Base-by-base conservation (phyloP, 1,284 basidiomycete genomes). In the Ustilago bromivora region DNA sequence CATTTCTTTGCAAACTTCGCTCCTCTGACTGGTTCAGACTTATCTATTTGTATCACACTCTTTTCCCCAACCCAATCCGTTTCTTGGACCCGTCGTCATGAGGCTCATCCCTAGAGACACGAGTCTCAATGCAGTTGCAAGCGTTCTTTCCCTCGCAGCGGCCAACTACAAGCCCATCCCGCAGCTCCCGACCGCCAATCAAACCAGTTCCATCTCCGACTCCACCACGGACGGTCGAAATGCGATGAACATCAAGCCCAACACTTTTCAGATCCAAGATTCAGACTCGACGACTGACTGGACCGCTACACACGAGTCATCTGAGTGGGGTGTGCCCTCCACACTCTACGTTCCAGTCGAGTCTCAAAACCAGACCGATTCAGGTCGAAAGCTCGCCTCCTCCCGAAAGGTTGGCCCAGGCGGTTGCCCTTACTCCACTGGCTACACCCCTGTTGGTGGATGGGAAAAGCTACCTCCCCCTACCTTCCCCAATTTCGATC, bases 121-220 rank as follows among this genome's bases (percentile, higher is more conserved):
- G 34, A 62, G 65, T 64, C 41, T 82, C 32, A 74, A 61, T 49
- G 55, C 77, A 8, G 55, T 85, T 36, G 84, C 83, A 34, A 73
- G 65, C 35, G 69, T 76, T 32, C 80, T 85, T 2, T 84, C 82
- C 34, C 72, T 85, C 28, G 80, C 76, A n/a, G 61, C 78, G 10
- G 84, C 84, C 54, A 84, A 85, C 70, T 85, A 85, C 78, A 85
- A 85, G 74, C 84, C 84, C 17, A 77, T 82, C 23, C 84, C 84
- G 5, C 79, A 81, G 61, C 59, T 82, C 2, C 71, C 79, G 1
- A 62, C 57, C 4, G 57, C 71, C 41, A 72, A 68, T 41, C 60
- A 76, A 40, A 61, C 49, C 35, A 38, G 46, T 6, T 59, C 53
- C 9, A 56, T 62, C n/a, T 17, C 66, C 3, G 19, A 47, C 13